Evolutionary conservation across 2,329 filamentous ascomycete species (phyloP).

Genomic region (Niveomyces coronatus): DNA sequence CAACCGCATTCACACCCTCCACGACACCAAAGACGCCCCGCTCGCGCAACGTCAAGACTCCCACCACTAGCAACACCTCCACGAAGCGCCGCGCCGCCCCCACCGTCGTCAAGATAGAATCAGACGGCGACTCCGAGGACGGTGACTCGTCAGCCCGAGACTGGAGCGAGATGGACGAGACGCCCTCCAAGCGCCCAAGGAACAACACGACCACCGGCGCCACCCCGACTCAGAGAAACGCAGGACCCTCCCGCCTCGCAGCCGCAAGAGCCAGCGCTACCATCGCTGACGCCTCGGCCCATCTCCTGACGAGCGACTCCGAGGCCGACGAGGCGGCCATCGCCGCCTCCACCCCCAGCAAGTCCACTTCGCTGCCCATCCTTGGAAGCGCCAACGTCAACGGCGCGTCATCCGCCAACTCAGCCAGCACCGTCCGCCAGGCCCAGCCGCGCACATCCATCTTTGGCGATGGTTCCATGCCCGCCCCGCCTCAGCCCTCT

Average conservation of each 20-base stretch:
- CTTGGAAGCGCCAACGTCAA: too few species aligned
- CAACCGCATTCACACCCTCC: constrained; percentile 19
- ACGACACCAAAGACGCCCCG: constrained; percentile 15
- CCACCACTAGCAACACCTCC: constrained; percentile 15
- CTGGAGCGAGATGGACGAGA: constrained; percentile 24
- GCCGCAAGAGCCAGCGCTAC: constrained; percentile 24
- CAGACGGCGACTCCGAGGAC: constrained; percentile 18
- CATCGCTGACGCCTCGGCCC: constrained; percentile 20
- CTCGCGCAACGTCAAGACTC: constrained; percentile 15
- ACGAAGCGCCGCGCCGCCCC: constrained; percentile 10
- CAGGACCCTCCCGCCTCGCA: constrained; percentile 21
- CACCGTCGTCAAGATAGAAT: constrained; percentile 11
- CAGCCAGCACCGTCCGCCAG: too few species aligned
- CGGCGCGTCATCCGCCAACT: too few species aligned
- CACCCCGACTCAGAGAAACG: constrained; percentile 15
- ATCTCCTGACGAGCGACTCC: constrained; percentile 21
- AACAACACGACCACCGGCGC: constrained; percentile 11
- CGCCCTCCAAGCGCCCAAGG: constrained; percentile 27
- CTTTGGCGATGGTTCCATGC: constrained; percentile 8
- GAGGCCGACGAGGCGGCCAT: constrained; percentile 4
- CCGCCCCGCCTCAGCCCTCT: background rate
- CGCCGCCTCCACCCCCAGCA: constrained; percentile 9
- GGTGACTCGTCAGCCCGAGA: constrained; percentile 16
- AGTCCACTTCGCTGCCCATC: too few species aligned
- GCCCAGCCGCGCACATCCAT: too few species aligned